phyloP scores from a whole-genome alignment of 768 basidiomycete species.

The Boletellus emodensis region DNA sequence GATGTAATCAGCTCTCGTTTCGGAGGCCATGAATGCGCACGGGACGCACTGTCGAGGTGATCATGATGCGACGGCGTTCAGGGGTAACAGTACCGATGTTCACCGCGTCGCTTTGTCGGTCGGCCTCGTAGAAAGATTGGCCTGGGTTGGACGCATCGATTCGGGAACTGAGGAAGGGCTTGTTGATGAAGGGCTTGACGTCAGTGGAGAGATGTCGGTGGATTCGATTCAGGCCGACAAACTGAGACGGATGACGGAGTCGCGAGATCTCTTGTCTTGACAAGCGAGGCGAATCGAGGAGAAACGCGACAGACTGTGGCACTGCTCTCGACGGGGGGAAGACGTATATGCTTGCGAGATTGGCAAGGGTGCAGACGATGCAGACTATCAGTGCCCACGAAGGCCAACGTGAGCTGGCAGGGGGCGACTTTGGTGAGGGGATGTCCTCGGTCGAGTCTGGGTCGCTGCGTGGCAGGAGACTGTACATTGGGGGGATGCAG shows the following conservation, averaged over 20 bases:
- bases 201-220: conserved; percentile 8
- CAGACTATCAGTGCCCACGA: conserved; percentile 1
- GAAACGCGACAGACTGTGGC: conserved; percentile 2
- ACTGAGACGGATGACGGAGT: conserved; percentile 29
- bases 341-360: conserved; percentile 5
- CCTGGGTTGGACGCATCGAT: conserved; percentile 1
- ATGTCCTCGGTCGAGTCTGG: not conserved
- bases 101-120: not conserved
- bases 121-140: not conserved
- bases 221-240: conserved; percentile 27
- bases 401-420: not conserved
- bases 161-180: conserved; percentile 4
- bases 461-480: conserved; percentile 4
- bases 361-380: conserved; percentile 3
- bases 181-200: conserved; percentile 2
- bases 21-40: not conserved
- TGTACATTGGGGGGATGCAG: not conserved
- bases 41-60: not conserved
- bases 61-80: not conserved
- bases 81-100: conserved; percentile 3
- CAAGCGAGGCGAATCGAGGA: conserved; percentile 3
- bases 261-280: conserved; percentile 8
- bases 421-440: not conserved
- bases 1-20: not conserved
- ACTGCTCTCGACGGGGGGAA: not conserved